Evolutionary conservation across 805 yeast genomes (phyloP).

Genomic region (Groenewaldozyma salmanticensis): DNA sequence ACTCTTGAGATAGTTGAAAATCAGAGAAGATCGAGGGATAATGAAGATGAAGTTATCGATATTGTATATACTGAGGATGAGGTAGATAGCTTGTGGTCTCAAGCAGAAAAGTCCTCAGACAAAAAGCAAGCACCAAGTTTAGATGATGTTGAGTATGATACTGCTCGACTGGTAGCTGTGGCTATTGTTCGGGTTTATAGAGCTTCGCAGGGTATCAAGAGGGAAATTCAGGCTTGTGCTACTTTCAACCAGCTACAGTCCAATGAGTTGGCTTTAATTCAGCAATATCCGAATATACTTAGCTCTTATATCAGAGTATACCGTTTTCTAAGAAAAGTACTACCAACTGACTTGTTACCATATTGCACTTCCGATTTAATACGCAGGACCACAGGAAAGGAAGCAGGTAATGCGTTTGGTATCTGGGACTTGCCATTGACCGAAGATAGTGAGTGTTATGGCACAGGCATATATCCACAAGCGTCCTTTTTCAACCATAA

Average conservation of each 20-base stretch:
- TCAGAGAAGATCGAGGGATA: not conserved
- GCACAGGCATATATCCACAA: constrained; percentile 49
- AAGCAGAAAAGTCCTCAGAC: constrained; percentile 28
- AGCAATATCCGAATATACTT: constrained; percentile 38
- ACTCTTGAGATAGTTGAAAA: constrained; percentile 33
- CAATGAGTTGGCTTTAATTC: constrained; percentile 39
- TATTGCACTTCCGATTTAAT: constrained; percentile 34
- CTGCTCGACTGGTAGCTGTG: constrained; percentile 38
- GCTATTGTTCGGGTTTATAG: constrained; percentile 16
- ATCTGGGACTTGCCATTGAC: constrained; percentile 43
- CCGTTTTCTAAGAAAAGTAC: constrained; percentile 35
- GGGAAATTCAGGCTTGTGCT: no score
- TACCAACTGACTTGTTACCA: constrained; percentile 26
- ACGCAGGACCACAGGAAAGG: constrained; percentile 45
- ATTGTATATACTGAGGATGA: constrained; percentile 9
- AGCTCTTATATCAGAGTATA: constrained; percentile 39
- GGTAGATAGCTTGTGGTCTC: constrained; percentile 31
- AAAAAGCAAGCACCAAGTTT: constrained; percentile 27
- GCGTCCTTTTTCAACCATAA: constrained; percentile 63
- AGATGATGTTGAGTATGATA: constrained; percentile 45
- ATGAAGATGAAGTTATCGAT: not conserved
- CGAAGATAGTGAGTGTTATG: constrained; percentile 40
- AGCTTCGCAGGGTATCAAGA: constrained; percentile 15
- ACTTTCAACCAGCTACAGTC: constrained; percentile 40
- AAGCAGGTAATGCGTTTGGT: constrained; percentile 61